A percentile compares a stretch with the other conserved stretches of the same genome.
phyloP scores from a whole-genome alignment of 2,329 filamentous ascomycete species.

The Colletotrichum horii region DNA sequence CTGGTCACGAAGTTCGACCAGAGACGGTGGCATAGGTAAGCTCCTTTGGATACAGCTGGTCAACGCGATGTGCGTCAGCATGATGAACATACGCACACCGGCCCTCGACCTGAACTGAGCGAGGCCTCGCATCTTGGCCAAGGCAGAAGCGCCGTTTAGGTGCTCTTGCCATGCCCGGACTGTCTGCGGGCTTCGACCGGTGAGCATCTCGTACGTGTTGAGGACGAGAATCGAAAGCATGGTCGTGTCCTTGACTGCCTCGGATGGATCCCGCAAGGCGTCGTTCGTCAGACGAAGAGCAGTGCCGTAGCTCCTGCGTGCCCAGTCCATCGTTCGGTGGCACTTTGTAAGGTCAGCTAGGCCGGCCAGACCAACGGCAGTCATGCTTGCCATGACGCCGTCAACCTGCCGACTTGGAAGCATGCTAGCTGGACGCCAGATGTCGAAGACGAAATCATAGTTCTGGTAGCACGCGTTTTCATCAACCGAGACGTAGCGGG shows the following conservation, averaged over 20 bases:
- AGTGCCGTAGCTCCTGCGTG: constrained; percentile 55
- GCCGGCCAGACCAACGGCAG: constrained; percentile 59
- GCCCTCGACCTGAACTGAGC: constrained; percentile 50
- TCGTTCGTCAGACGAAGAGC: constrained; percentile 56
- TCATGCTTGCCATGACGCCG: constrained; percentile 56
- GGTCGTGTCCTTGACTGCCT: constrained; percentile 53
- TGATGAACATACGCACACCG: constrained; percentile 58
- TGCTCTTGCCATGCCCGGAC: constrained; percentile 59
- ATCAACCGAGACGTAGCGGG: constrained; percentile 53
- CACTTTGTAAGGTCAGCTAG: constrained; percentile 51
- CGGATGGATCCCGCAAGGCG: constrained; percentile 49
- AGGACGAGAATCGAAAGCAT: constrained; percentile 60
- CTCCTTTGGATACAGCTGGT: constrained; percentile 57
- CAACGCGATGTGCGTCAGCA: constrained; percentile 56
- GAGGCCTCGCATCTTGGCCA: constrained; percentile 54
- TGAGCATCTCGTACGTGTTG: constrained; percentile 59
- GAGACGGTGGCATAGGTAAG: constrained; percentile 50
- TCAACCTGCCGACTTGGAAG: constrained; percentile 40
- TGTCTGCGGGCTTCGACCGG: constrained; percentile 49
- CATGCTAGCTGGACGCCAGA: constrained; percentile 52
- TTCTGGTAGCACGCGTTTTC: constrained; percentile 52
- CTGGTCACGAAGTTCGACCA: constrained; percentile 51
- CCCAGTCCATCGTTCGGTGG: constrained; percentile 48
- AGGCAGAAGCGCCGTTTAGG: constrained; percentile 55
- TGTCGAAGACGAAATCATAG: constrained; percentile 58